Evolutionary conservation across 2,329 filamentous ascomycete genomes (phyloP), one percentile per base, ranked within the genome.

Genomic region (Lithohypha guttulata): DNA sequence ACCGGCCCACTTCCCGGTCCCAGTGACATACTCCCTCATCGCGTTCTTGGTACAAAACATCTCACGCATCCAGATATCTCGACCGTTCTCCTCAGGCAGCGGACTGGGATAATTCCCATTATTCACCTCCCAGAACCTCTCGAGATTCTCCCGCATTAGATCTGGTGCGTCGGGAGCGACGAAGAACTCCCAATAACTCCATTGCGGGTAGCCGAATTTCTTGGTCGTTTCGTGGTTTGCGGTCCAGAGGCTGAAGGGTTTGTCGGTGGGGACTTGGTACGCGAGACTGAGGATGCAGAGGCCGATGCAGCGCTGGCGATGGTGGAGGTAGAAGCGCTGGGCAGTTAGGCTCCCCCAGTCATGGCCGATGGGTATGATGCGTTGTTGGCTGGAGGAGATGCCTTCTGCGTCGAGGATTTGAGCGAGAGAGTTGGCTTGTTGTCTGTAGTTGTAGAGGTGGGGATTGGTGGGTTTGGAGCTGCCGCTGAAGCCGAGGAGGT

Each of bases 141-240:
- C 40, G 3, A 42, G 40, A 19, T 38, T 42, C 11, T 3, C n/a
- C 11, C 34, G 40, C 40, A 42, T 15, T 18, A 32, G 11, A 10
- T 37, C 49, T 1, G 58, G 48, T 1, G 58, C 61, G 30, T 68
- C 63, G 0, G 58, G 51, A 1, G 59, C 53, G 1, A 53, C 55
- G 47, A 69, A 63, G 18, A 70, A 58, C 34, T 64, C 49, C 64
- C 65, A 69, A 55, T 71, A 71, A 18, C 55, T 52, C 28, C 55
- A 59, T 3, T 53, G 20, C 2, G 57, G 53, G 27, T 58, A 56
- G 8, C 67, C 67, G 21, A 62, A 56, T 0, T 31, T 19, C 39
- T 59, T 44, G 25, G 57, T 47, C n/a, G 40, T 42, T 17, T 30
- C 34, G 1, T 55, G 55, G 13, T 48, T 10, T 7, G 45, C 47